Conservation (phyloP, 345 rosid species). For the Syzygium oleosum region DNA sequence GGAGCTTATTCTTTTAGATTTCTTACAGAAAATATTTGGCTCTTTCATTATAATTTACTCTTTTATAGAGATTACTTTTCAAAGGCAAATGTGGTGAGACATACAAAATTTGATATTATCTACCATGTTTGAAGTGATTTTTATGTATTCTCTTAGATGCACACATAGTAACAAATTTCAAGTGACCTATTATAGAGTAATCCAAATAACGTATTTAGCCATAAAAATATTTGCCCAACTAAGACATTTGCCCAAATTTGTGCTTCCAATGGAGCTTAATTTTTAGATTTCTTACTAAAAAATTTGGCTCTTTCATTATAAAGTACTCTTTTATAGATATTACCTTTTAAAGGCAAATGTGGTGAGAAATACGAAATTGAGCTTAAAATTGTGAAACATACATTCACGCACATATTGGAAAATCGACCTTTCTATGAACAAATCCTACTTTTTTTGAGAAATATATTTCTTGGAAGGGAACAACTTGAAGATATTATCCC, state of each 20-base stretch:
- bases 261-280: background rate
- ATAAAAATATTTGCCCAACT: background rate
- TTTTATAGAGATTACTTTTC: background rate
- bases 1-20: background rate
- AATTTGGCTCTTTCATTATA: background rate
- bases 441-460: background rate
- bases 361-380: background rate
- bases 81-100: background rate
- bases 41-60: background rate
- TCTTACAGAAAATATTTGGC: background rate
- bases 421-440: background rate
- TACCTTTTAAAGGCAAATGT: background rate
- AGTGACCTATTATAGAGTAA: background rate
- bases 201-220: background rate
- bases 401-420: background rate
- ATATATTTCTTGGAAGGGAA: background rate
- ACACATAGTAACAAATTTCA: background rate
- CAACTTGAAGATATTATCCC: background rate
- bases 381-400: background rate
- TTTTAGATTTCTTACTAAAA: background rate
- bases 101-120: background rate
- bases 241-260: background rate
- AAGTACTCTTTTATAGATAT: background rate
- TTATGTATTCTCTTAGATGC: background rate
- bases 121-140: background rate